Percentiles rank a stretch among this genome's conserved stretches.
Conservation (phyloP, 2,329 filamentous ascomycete species). For the Ceratocystis papillata region DNA sequence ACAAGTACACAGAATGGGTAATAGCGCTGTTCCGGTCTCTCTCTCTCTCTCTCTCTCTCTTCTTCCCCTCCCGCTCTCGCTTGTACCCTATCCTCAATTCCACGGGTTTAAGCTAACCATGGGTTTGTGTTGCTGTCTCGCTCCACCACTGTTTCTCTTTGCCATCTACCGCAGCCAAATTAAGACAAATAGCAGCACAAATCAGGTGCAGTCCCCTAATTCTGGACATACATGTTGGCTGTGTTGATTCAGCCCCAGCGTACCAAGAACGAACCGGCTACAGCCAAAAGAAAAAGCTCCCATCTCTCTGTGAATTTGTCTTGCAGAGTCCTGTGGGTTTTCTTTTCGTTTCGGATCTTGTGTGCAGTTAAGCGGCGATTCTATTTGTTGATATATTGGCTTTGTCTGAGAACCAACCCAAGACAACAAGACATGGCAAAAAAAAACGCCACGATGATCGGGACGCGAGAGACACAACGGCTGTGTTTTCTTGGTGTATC, state of each 20-base stretch:
- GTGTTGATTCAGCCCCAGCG: background rate
- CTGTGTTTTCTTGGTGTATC: background rate
- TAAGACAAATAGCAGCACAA: no score
- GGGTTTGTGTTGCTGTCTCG: no score
- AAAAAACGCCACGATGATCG: background rate
- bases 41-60: no score
- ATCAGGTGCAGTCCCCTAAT: no score
- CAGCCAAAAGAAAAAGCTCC: background rate
- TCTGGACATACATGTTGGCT: background rate
- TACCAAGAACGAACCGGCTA: background rate
- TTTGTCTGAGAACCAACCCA: background rate
- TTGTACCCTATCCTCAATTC: no score
- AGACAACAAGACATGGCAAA: background rate
- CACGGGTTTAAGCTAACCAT: no score
- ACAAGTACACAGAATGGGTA: no score
- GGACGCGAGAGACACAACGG: background rate
- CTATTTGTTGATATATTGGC: conserved; percentile 6
- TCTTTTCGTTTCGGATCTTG: background rate
- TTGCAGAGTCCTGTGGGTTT: background rate
- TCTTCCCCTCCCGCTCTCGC: no score
- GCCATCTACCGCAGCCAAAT: no score
- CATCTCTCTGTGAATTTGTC: background rate
- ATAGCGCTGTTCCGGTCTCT: no score
- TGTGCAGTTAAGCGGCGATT: background rate
- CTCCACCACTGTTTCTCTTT: no score